These are phyloP conservation scores for Moesziomyces parantarcticus DNA, from an alignment of 1,284 basidiomycete species.

Conservation along the genomic window DNA sequence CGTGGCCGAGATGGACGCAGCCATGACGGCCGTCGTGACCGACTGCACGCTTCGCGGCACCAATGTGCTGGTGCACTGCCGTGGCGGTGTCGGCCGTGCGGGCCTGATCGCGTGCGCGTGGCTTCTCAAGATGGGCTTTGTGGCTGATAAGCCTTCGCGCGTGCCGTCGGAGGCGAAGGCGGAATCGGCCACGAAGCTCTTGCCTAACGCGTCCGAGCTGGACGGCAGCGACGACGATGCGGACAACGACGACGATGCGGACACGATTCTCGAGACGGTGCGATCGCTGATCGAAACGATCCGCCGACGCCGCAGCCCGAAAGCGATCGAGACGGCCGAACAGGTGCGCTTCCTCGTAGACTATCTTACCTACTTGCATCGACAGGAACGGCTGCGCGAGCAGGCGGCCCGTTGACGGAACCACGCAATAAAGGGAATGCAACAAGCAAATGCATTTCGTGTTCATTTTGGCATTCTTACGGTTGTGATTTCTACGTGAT, in stretches of 20 bases:
- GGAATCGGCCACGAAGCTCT: neutral
- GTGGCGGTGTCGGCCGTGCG: slow-evolving; percentile 93
- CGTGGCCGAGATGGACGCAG: slow-evolving; percentile 81
- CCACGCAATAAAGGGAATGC: neutral
- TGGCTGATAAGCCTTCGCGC: slow-evolving; percentile 39
- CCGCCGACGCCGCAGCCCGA: slow-evolving; percentile 57
- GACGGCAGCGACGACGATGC: slow-evolving; percentile 14
- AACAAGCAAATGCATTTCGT: no score
- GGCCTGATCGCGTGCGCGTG: slow-evolving; percentile 92
- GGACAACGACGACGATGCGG: slow-evolving; percentile 10
- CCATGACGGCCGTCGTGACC: slow-evolving; percentile 78
- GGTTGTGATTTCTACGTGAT: slow-evolving; percentile 7
- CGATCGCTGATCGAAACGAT: slow-evolving; percentile 56
- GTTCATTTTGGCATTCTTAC: neutral
- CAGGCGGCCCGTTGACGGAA: neutral
- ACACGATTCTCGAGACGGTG: slow-evolving; percentile 37
- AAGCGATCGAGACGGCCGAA: slow-evolving; percentile 67
- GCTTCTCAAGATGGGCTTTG: slow-evolving; percentile 88
- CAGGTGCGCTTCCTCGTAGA: slow-evolving; percentile 62
- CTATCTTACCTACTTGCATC: slow-evolving; percentile 52
- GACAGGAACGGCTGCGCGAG: slow-evolving; percentile 35
- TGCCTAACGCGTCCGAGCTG: neutral
- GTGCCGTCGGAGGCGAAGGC: neutral
- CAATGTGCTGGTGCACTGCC: slow-evolving; percentile 86
- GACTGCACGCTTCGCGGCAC: slow-evolving; percentile 81